Conservation (phyloP, 495 filamentous ascomycete genomes). For the Talaromyces adpressus region DNA sequence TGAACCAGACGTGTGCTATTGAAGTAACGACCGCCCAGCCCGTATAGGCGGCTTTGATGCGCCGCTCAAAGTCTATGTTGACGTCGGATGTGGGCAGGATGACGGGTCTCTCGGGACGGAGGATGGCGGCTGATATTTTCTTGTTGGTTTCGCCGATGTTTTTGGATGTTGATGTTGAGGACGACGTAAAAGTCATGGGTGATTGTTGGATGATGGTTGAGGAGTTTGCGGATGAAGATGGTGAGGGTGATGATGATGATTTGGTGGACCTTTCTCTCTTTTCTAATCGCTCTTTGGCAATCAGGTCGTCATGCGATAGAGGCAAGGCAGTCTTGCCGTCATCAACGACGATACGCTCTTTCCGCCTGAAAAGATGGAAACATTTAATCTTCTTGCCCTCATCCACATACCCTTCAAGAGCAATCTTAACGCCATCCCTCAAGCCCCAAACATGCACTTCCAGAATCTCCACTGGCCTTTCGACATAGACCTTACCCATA, state of each 20-base stretch:
- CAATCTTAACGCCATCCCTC: constrained; percentile 78
- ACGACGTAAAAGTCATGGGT: background rate
- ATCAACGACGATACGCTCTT: constrained; percentile 69
- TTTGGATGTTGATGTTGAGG: background rate
- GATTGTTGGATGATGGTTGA: background rate
- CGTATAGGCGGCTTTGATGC: constrained; percentile 64
- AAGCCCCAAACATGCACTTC: constrained; percentile 91
- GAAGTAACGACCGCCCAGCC: constrained; percentile 86
- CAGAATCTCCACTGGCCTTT: constrained; percentile 73
- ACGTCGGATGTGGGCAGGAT: constrained; percentile 74
- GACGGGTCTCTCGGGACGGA: constrained; percentile 60
- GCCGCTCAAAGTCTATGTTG: constrained; percentile 81
- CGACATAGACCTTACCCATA: constrained; percentile 69
- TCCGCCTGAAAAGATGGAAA: constrained; percentile 70
- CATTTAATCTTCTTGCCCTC: constrained; percentile 79
- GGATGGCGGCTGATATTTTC: constrained; percentile 54
- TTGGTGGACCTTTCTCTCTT: background rate
- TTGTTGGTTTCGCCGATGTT: background rate
- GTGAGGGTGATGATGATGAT: background rate
- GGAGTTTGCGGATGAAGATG: constrained; percentile 1
- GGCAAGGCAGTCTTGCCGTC: constrained; percentile 16
- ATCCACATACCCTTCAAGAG: constrained; percentile 77
- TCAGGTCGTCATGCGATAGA: background rate
- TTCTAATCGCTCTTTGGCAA: background rate
- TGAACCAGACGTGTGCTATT: constrained; percentile 95